phyloP scores from a whole-genome alignment of 805 yeast genomes.

The Cyberlindnera japonica region DNA sequence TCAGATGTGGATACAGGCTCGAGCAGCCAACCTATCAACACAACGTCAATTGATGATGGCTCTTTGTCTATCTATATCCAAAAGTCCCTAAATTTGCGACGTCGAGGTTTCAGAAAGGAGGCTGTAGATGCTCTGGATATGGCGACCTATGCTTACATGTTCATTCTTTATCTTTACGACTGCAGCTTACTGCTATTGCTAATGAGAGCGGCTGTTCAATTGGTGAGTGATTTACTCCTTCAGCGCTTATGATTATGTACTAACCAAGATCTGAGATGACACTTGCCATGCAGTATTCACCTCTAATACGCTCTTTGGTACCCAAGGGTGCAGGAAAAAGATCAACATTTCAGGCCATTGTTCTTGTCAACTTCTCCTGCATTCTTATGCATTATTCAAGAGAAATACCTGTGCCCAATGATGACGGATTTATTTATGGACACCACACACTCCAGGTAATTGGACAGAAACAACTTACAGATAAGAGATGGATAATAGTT shows the following conservation, averaged over 20 bases:
- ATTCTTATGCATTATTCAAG: constrained; percentile 13
- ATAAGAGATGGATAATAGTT: constrained; percentile 14
- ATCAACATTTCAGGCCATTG: constrained; percentile 14
- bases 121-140: constrained; percentile 11
- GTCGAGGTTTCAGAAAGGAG: constrained; percentile 14
- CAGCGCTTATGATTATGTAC: background rate
- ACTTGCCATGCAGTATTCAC: constrained; percentile 7
- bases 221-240: constrained; percentile 8
- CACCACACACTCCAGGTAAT: constrained; percentile 26
- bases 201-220: constrained; percentile 13
- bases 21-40: background rate
- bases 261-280: constrained; percentile 5
- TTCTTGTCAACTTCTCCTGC: constrained; percentile 11
- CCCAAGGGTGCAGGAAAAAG: constrained; percentile 12
- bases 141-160: constrained; percentile 9
- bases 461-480: constrained; percentile 21
- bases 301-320: constrained; percentile 7
- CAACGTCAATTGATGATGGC: constrained; percentile 6
- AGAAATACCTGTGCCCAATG: constrained; percentile 22
- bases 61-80: constrained; percentile 3
- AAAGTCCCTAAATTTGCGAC: constrained; percentile 17
- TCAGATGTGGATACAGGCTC: background rate
- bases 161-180: constrained; percentile 23
- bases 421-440: constrained; percentile 26
- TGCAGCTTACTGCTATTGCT: constrained; percentile 24